Evolutionary conservation across 1,139 yeast genomes (phyloP).

Genomic region (Oligophagozyma castellii): DNA sequence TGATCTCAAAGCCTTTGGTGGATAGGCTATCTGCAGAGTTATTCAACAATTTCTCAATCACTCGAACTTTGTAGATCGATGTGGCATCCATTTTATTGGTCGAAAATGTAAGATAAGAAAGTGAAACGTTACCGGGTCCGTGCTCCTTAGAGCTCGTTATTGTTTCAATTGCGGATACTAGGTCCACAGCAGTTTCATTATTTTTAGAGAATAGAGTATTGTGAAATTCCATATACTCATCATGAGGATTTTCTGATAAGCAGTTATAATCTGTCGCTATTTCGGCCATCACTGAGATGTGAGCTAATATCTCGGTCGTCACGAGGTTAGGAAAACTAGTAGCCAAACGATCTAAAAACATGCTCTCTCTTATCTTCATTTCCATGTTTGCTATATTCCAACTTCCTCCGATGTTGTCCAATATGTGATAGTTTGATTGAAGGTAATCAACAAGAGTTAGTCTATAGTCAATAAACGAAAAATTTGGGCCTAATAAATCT

Average conservation of each 20-base stretch:
- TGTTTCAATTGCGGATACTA: slow-evolving; percentile 8
- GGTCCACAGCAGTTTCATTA: not conserved
- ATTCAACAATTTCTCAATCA: slow-evolving; percentile 17
- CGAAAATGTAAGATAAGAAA: not conserved
- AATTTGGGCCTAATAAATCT: too few relatives aligned
- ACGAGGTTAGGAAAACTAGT: slow-evolving; percentile 9
- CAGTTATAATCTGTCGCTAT: slow-evolving; percentile 27
- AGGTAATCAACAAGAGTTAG: slow-evolving; percentile 36
- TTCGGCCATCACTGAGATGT: slow-evolving; percentile 26
- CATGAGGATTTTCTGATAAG: slow-evolving; percentile 15
- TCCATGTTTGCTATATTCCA: slow-evolving; percentile 2
- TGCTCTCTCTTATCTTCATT: slow-evolving; percentile 5
- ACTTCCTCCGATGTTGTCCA: too few relatives aligned
- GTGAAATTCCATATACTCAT: slow-evolving; percentile 8
- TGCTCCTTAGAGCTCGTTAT: too few relatives aligned
- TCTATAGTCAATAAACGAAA: slow-evolving; percentile 25
- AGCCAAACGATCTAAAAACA: slow-evolving; percentile 16
- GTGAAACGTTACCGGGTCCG: too few relatives aligned
- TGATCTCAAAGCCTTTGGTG: slow-evolving; percentile 13
- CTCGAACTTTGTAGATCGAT: slow-evolving; percentile 19
- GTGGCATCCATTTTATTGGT: slow-evolving; percentile 4
- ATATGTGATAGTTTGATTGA: slow-evolving; percentile 29
- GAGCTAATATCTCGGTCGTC: slow-evolving; percentile 8
- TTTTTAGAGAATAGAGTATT: slow-evolving; percentile 13
- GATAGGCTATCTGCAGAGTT: slow-evolving; percentile 26